Conservation (phyloP, 2,329 filamentous ascomycete species). For the Xylariomycetidae sp. region DNA sequence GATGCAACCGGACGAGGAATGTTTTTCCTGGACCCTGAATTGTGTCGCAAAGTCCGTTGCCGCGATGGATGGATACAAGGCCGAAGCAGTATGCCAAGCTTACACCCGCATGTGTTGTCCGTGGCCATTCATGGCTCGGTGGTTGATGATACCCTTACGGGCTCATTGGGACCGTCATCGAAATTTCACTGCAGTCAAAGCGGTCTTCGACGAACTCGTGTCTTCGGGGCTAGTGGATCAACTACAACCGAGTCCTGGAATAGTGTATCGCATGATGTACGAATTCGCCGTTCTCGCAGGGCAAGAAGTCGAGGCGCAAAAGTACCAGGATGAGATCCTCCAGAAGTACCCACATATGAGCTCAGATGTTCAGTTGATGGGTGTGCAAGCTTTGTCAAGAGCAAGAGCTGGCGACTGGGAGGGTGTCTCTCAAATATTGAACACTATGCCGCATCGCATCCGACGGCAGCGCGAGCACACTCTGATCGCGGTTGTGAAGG, state of each 20-base stretch:
- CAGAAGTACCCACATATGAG: slow-evolving; percentile 18
- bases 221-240: slow-evolving; percentile 17
- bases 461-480: slow-evolving; percentile 22
- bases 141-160: slow-evolving; percentile 32
- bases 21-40: slow-evolving; percentile 23
- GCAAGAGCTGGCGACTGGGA: slow-evolving; percentile 37
- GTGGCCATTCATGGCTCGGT: slow-evolving; percentile 23
- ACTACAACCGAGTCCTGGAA: no score
- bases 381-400: slow-evolving; percentile 29
- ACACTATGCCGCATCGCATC: slow-evolving; percentile 12
- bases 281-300: slow-evolving; percentile 33
- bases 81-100: slow-evolving; percentile 23
- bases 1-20: slow-evolving; percentile 9
- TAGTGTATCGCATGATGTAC: slow-evolving; percentile 33
- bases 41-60: slow-evolving; percentile 29
- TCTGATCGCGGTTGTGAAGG: slow-evolving; percentile 33
- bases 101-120: slow-evolving; percentile 20
- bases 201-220: slow-evolving; percentile 23
- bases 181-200: slow-evolving; percentile 19
- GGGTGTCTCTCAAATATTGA: slow-evolving; percentile 29
- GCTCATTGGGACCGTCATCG: slow-evolving; percentile 27
- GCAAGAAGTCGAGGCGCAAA: slow-evolving; percentile 24
- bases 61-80: slow-evolving; percentile 19
- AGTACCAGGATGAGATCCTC: slow-evolving; percentile 23
- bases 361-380: slow-evolving; percentile 29